Evolutionary conservation across 306 rosid species (phyloP), one percentile per base, ranked within the genome.

Genomic region (Lagenaria siceraria): DNA sequence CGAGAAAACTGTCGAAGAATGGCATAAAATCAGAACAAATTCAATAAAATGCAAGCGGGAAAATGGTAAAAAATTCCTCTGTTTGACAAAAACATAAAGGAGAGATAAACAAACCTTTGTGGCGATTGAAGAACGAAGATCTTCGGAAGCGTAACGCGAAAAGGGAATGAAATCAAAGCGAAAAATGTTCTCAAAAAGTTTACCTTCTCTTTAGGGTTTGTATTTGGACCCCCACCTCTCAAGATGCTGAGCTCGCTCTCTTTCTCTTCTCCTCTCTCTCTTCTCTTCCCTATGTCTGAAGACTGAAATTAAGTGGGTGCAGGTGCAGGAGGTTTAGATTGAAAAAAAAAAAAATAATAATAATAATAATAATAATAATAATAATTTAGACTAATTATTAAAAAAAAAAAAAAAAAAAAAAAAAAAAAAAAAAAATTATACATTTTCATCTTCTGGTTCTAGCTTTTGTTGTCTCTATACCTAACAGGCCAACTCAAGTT

Each of bases 281-380:
- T 8, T 4, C 76, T 48, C 38, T 24, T 15, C 17, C 10, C 25
- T 2, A 27, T 15, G 42, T 15, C 43, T 72, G 76, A 48, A n/a
- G 42, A 72, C 40, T 72, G 76, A 72, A 48, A 72, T 72, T 72
- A 72, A 72, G 60, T 72, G 59, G 76, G 55, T 70, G 75, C 75
- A 21, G 75, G 56, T 70, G 75, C 8, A 49, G 43, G 59, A 46
- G 42, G 42, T 19, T 48, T 71, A 29, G 59, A 46, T 70, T 69
- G 53, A 24, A 70, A 69, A 48, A 48, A 10, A 43, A 1, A 3
- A 10, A 46, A 22, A 3, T 33, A 33, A 33, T 33, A 36, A 36
- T 36, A 36, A 35, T 35, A 36, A 36, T 36, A 36, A 5, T 6
- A 4, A 36, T 36, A 5, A 36, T 36, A 5, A 36, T 36, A 5